A percentile compares a stretch with the other conserved stretches of the same genome.
Evolutionary conservation across 2,329 filamentous ascomycete genomes (phyloP).

Genomic region (Aureobasidium leucospermi): DNA sequence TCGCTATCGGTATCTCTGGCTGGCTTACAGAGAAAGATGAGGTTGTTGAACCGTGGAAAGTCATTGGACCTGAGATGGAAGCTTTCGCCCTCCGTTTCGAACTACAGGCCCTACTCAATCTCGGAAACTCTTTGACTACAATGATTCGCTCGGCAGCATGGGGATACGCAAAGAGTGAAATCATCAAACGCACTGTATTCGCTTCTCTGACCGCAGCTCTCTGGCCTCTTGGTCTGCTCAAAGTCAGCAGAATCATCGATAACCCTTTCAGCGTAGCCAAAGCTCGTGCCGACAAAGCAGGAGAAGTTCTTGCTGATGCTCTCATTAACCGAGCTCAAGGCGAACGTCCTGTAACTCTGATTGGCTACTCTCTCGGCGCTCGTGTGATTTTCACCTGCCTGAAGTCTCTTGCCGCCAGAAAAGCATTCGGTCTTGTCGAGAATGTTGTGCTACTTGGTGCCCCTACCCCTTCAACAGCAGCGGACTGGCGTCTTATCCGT

Average conservation of each 20-base stretch:
- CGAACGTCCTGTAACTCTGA: conserved; percentile 32
- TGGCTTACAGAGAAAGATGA: conserved; percentile 70
- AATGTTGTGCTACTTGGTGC: conserved; percentile 76
- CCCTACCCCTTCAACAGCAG: conserved; percentile 63
- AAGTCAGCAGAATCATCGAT: conserved; percentile 35
- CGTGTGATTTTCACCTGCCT: conserved; percentile 74
- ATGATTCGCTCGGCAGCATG: conserved; percentile 78
- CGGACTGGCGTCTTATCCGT: conserved; percentile 69
- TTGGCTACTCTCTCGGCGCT: conserved; percentile 35
- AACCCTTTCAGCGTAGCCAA: conserved; percentile 35
- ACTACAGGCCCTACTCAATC: conserved; percentile 63
- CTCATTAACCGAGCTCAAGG: conserved; percentile 35
- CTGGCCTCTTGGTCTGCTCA: conserved; percentile 42
- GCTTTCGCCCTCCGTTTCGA: conserved; percentile 83
- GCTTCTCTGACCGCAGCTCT: conserved; percentile 40
- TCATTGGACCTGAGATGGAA: conserved; percentile 65
- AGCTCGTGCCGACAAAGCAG: conserved; percentile 31
- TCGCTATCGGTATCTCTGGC: conserved; percentile 77
- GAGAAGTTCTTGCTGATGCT: conserved; percentile 34
- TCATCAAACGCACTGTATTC: conserved; percentile 56
- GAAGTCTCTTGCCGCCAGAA: conserved; percentile 64
- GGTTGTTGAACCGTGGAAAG: conserved; percentile 69
- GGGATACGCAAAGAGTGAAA: conserved; percentile 64
- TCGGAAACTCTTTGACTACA: conserved; percentile 70
- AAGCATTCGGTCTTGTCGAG: conserved; percentile 77